Evolutionary conservation across 345 rosid species (phyloP), one percentile per base, ranked within the genome.

Genomic region (Theobroma cacao): DNA sequence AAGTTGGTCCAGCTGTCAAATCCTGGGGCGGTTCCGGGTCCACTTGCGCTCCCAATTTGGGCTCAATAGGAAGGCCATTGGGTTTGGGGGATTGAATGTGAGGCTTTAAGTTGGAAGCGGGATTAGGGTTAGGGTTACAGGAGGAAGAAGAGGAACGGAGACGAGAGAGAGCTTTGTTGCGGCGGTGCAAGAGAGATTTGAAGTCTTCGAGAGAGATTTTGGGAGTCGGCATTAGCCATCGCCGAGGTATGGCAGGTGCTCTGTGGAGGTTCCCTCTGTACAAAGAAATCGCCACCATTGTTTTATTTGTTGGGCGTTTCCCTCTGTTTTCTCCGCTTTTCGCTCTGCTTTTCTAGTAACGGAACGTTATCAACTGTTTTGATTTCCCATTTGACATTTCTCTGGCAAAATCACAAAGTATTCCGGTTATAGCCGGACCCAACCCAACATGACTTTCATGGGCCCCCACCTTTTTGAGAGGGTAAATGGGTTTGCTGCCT

Each of bases 191-290:
- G 62, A 95, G 97, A 77, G 87, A 75, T 81, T 82, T 86, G 87
- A 93, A 95, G 64, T 93, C 90, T 53, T 84, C 86, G 69, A 87
- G 78, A 76, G 98, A 87, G 69, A 95, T 84, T 66, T 80, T 80
- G 38, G 72, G 91, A 3, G 81, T 40, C 12, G 98, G 98, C 95
- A 90, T 89, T 10, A 52, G 84, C 98, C 98, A 95, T 59, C 89
- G 88, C 47, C 98, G 92, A 77, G 93, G 93, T 0, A 85, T 87
- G 80, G 89, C 94, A 24, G 95, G 91, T 40, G 89, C 90, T 81
- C 92, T 85, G 87, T 93, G 98, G 43, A 95, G 90, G 83, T 93
- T 93, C 55, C 98, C 98, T 81, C 98, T 87, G 94, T 93, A 93
- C 56, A 95, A 84, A 22, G 98, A 95, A 36, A 95, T 88, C 72